Evolutionary conservation across 2,329 filamentous ascomycete genomes (phyloP), one percentile per base, ranked within the genome.

Genomic region (Cladosporium sp.): DNA sequence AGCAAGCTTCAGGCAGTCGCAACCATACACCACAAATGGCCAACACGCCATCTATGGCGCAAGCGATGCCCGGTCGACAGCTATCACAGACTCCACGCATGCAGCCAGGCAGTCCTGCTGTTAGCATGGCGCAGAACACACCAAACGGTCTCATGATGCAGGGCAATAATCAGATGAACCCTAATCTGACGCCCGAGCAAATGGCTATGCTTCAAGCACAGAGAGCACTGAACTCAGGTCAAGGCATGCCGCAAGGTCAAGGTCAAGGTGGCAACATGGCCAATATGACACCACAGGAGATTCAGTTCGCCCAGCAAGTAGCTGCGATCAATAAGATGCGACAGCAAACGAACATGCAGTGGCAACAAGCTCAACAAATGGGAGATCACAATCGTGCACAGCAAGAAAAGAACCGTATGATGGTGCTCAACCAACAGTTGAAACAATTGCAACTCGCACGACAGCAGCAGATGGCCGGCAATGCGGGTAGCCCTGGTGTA

Each of bases 1-100:
- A 70, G 53, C 67, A 69, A 53, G 60, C 63, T 35, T 59, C 57
- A 25, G 58, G 53, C 13, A 69, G 65, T 42, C 55, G 60, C 5
- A 61, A 66, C 39, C 62, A 57, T 13, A 70, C 68, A 4, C 68
- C 68, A 18, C 66, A 68, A n/a, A 64, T 69, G 57, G 55, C 62
- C 18, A 66, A 68, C 19, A 70, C 68, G 9, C 68, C 68, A 3
- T 60, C 60, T 27, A 66, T 70, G 66, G 57, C 55, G 5, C 56
- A 57, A 41, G 60, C 60, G 15, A 58, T 66, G 43, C 63, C 64
- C 16, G 65, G 61, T 33, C 58, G 66, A 38, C 62, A 68, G 48
- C 61, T 66, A 57, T 66, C 62, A 11, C 64, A 64, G 38, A 69
- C 66, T 11, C 68, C 68, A 18, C 63, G 66, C 30, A 59, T 67